These are phyloP conservation scores for Lichtheimia ramosa DNA, from an alignment of 371 early-diverging fungal genomes.

Conservation along the genomic window DNA sequence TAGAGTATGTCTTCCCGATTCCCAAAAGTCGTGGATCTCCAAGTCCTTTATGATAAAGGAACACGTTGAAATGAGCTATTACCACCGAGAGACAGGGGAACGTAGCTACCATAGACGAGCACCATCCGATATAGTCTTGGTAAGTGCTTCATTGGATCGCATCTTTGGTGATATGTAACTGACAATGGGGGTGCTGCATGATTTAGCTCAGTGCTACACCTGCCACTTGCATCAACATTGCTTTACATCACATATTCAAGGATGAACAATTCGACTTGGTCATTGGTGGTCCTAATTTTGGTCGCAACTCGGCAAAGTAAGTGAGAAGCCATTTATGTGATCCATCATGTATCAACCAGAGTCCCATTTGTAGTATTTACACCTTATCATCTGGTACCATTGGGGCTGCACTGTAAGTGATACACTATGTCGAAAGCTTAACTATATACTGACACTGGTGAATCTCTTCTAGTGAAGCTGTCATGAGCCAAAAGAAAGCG, in stretches of 20 bases:
- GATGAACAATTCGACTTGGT: slow-evolving; percentile 41
- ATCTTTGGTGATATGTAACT: no score
- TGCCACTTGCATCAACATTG: slow-evolving; percentile 46
- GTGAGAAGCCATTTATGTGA: not conserved
- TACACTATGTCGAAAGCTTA: not conserved
- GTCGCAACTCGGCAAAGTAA: slow-evolving; percentile 41
- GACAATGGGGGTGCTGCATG: not conserved
- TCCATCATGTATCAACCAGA: not conserved
- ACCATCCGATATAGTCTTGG: slow-evolving; percentile 35
- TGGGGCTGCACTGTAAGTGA: slow-evolving; percentile 40
- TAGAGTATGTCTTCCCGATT: slow-evolving; percentile 42
- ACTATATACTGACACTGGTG: no score
- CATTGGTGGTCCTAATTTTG: slow-evolving; percentile 47
- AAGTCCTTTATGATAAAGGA: slow-evolving; percentile 51
- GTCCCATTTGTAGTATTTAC: slow-evolving; percentile 21
- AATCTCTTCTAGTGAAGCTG: slow-evolving; percentile 25
- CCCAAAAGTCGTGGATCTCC: slow-evolving; percentile 51
- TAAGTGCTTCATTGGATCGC: slow-evolving; percentile 4
- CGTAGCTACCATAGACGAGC: slow-evolving; percentile 20
- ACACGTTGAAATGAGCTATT: slow-evolving; percentile 35
- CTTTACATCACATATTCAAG: slow-evolving; percentile 36
- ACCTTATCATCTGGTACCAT: slow-evolving; percentile 47
- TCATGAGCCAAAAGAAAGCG: slow-evolving; percentile 32
- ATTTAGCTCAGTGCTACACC: slow-evolving; percentile 41
- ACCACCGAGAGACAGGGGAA: slow-evolving; percentile 26